These are phyloP conservation scores for Immersiporthe knoxdaviesiana DNA, from an alignment of 2,329 filamentous ascomycete species.

Conservation along the genomic window DNA sequence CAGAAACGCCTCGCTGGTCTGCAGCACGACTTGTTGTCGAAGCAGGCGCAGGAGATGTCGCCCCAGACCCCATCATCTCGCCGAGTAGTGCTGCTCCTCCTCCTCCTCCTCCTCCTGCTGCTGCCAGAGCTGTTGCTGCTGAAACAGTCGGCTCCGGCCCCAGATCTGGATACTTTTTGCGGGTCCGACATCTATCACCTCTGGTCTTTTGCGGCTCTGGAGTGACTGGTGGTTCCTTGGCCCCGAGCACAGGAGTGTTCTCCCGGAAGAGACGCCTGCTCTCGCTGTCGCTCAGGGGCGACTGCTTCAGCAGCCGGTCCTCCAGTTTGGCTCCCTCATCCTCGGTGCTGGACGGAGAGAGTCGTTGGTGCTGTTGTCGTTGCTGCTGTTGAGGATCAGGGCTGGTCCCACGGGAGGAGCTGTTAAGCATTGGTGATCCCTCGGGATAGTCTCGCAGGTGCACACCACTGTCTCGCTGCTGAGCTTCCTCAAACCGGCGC, in stretches of 20 bases:
- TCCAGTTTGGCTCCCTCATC: slow-evolving; percentile 22
- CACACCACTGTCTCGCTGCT: slow-evolving; percentile 59
- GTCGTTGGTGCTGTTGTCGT: not conserved
- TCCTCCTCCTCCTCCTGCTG: too few species aligned
- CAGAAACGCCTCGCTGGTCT: slow-evolving; percentile 45
- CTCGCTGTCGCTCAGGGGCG: slow-evolving; percentile 21
- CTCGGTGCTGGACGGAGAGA: slow-evolving; percentile 24
- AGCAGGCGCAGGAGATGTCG: slow-evolving; percentile 36
- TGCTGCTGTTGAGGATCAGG: slow-evolving; percentile 22
- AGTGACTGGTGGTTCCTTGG: slow-evolving; percentile 44
- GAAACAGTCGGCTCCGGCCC: slow-evolving; percentile 36
- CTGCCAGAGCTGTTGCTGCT: slow-evolving; percentile 16
- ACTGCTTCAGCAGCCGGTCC: slow-evolving; percentile 5
- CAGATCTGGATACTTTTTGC: slow-evolving; percentile 36
- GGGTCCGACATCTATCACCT: slow-evolving; percentile 32
- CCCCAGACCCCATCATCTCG: slow-evolving; percentile 35
- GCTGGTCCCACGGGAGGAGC: slow-evolving; percentile 28
- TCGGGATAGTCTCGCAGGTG: slow-evolving; percentile 56
- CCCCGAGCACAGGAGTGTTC: slow-evolving; percentile 42
- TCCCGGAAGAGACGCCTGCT: slow-evolving; percentile 24
- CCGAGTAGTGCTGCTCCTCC: slow-evolving; percentile 43
- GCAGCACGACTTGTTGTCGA: slow-evolving; percentile 28
- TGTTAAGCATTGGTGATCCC: slow-evolving; percentile 33
- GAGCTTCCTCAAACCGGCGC: slow-evolving; percentile 40
- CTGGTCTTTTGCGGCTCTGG: slow-evolving; percentile 51